A percentile compares a stretch with the other conserved stretches of the same genome.
Conservation (phyloP, 2,329 filamentous ascomycete genomes). For the Ampelomyces quisqualis region DNA sequence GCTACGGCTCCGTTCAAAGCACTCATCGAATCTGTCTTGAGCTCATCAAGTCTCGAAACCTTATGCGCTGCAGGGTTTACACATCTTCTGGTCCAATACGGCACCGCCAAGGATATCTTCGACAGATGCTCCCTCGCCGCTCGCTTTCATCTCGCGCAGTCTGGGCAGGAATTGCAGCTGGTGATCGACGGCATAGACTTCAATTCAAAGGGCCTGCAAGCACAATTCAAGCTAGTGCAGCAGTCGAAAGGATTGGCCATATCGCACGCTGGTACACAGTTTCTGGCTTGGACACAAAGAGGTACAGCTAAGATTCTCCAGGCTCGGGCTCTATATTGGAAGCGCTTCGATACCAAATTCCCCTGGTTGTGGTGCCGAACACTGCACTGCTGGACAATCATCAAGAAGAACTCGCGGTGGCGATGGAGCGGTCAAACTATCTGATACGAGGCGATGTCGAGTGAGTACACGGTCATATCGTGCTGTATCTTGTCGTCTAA, state of each 20-base stretch:
- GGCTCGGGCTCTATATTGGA: slow-evolving; percentile 89
- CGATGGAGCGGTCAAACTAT: slow-evolving; percentile 73
- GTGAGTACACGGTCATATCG: slow-evolving; percentile 50
- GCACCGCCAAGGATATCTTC: slow-evolving; percentile 62
- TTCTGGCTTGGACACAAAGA: slow-evolving; percentile 4
- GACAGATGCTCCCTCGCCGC: slow-evolving; percentile 32
- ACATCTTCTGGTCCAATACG: slow-evolving; percentile 77
- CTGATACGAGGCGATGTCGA: slow-evolving; percentile 68
- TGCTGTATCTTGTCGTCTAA: too few species aligned
- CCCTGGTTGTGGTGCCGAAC: slow-evolving; percentile 90
- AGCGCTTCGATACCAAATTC: slow-evolving; percentile 69
- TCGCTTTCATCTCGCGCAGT: slow-evolving; percentile 12
- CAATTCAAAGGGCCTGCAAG: slow-evolving; percentile 58
- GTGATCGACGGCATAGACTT: slow-evolving; percentile 66
- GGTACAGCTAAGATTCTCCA: slow-evolving; percentile 42
- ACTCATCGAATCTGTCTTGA: slow-evolving; percentile 67
- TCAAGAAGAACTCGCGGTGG: slow-evolving; percentile 80
- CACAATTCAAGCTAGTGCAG: slow-evolving; percentile 59
- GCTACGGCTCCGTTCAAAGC: slow-evolving; percentile 81
- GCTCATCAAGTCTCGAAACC: slow-evolving; percentile 61
- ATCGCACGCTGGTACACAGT: slow-evolving; percentile 75
- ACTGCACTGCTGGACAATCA: slow-evolving; percentile 81
- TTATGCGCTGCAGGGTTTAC: slow-evolving; percentile 66
- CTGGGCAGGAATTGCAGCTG: slow-evolving; percentile 15
- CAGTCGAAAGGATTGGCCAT: slow-evolving; percentile 72